Evolutionary conservation across 345 rosid species (phyloP).

Genomic region (Carallia pectinifolia): DNA sequence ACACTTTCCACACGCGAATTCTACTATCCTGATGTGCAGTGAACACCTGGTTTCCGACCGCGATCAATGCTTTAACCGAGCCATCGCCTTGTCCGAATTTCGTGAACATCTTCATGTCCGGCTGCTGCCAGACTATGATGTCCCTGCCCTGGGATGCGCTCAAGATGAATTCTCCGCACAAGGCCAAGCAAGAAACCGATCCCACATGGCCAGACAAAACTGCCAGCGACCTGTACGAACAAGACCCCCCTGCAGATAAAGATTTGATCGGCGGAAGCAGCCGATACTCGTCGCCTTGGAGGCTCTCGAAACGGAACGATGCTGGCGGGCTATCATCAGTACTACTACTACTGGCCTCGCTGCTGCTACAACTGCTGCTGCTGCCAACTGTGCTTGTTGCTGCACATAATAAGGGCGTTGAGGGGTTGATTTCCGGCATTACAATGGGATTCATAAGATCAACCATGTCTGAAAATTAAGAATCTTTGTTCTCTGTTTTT

Average conservation of each 20-base stretch:
- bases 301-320: constrained; percentile 41
- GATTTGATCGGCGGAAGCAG: constrained; percentile 20
- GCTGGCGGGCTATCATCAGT: constrained; percentile 45
- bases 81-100: constrained; percentile 88
- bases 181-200: constrained; percentile 80
- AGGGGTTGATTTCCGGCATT: constrained; percentile 26
- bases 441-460: constrained; percentile 11
- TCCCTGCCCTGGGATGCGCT: constrained; percentile 95
- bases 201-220: constrained; percentile 76
- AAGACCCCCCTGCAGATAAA: constrained; percentile 24
- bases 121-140: constrained; percentile 98
- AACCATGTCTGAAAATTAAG: neutral
- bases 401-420: constrained; percentile 56
- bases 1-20: constrained; percentile 33
- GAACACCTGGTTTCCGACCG: constrained; percentile 27
- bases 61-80: constrained; percentile 24
- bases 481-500: constrained; percentile 3
- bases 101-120: constrained; percentile 77
- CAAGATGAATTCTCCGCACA: constrained; percentile 85
- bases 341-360: constrained; percentile 28
- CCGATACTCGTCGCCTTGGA: constrained; percentile 18
- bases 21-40: constrained; percentile 36
- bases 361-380: constrained; percentile 32
- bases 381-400: constrained; percentile 24
- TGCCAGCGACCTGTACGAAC: constrained; percentile 54